These are phyloP conservation scores for Coprinopsis cinerea DNA, from an alignment of 768 basidiomycete genomes.

Conservation along the genomic window DNA sequence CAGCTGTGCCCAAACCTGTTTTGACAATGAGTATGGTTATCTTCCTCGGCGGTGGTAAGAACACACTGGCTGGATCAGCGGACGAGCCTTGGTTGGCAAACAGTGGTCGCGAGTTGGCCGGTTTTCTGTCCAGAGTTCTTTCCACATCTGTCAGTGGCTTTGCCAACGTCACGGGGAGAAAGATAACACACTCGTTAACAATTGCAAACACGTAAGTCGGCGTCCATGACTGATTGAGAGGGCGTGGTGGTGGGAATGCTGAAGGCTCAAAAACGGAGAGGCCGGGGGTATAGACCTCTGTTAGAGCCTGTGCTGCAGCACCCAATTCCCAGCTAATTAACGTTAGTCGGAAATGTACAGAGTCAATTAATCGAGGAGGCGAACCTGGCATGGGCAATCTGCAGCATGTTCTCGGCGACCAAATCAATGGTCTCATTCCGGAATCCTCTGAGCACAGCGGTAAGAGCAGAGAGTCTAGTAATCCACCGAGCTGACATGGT, in stretches of 20 bases:
- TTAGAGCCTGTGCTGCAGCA: conserved; percentile 49
- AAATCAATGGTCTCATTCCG: conserved; percentile 16
- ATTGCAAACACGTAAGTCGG: conserved; percentile 38
- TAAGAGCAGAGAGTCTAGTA: conserved; percentile 2
- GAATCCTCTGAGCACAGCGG: conserved; percentile 19
- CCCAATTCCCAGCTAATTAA: conserved; percentile 52
- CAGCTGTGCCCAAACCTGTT: conserved; percentile 45
- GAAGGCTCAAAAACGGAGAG: conserved; percentile 43
- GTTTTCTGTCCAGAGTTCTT: conserved; percentile 34
- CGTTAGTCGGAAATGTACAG: background rate
- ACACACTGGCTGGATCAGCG: conserved; percentile 55
- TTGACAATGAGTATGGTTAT: background rate
- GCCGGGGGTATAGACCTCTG: conserved; percentile 43
- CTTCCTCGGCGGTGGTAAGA: background rate
- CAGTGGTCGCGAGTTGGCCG: conserved; percentile 33
- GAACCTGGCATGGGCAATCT: conserved; percentile 25
- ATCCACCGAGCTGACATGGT: background rate
- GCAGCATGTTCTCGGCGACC: conserved; percentile 17
- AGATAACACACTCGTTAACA: conserved; percentile 29
- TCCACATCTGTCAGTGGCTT: background rate
- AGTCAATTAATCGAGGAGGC: background rate
- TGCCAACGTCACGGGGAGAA: background rate
- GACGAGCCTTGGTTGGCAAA: conserved; percentile 44
- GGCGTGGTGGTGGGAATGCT: conserved; percentile 35
- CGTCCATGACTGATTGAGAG: conserved; percentile 22